Evolutionary conservation across 208 protist genomes (phyloP).

Genomic region (Leishmania turanica): DNA sequence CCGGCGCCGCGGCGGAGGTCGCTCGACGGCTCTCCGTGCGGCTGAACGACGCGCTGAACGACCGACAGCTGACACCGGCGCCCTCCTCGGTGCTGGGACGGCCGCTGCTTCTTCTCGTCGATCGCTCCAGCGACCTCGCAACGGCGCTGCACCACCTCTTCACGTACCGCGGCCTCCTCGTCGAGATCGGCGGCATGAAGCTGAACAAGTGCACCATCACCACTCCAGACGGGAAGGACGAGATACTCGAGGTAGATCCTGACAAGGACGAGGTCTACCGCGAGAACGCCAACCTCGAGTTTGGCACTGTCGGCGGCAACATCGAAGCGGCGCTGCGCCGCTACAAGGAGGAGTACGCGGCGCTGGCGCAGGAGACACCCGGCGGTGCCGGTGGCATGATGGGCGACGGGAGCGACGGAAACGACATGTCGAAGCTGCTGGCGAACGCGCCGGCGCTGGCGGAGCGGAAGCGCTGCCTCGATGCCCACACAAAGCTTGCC

Average conservation of each 20-base stretch:
- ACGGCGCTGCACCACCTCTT: conserved; percentile 89
- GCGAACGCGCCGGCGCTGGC: conserved; percentile 74
- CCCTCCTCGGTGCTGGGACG: conserved; percentile 63
- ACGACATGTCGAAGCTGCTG: conserved; percentile 78
- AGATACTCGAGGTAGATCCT: conserved; percentile 81
- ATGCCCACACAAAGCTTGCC: conserved; percentile 85
- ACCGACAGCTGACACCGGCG: conserved; percentile 61
- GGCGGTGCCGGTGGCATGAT: conserved; percentile 36
- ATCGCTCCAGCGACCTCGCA: conserved; percentile 81
- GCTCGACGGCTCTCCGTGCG: conserved; percentile 64
- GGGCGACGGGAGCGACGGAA: conserved; percentile 45
- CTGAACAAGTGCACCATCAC: conserved; percentile 79
- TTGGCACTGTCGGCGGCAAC: conserved; percentile 71
- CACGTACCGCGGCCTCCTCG: conserved; percentile 85
- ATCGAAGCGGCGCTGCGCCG: conserved; percentile 65
- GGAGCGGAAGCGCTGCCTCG: conserved; percentile 84
- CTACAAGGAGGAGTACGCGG: conserved; percentile 79
- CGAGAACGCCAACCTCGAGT: conserved; percentile 67
- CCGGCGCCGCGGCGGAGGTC: conserved; percentile 78
- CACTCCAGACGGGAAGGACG: conserved; percentile 54
- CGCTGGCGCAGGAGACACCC: conserved; percentile 46
- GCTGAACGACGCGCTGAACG: conserved; percentile 76
- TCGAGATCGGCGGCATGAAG: conserved; percentile 78
- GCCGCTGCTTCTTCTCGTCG: conserved; percentile 83
- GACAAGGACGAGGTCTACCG: conserved; percentile 85